phyloP scores from a whole-genome alignment of 306 rosid genomes.

The Rosa multiflora region DNA sequence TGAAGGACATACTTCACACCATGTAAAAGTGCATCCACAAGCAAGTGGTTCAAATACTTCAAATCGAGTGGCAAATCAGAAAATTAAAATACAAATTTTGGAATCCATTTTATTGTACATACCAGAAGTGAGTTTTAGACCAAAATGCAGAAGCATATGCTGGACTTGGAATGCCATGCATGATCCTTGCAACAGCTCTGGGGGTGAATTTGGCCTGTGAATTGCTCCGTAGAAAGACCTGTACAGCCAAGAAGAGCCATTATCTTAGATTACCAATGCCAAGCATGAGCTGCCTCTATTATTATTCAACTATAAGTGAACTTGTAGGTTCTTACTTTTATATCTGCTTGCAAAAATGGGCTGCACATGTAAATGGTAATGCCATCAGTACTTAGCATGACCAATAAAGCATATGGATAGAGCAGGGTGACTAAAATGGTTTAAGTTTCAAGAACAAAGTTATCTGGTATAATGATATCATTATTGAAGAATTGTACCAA shows the following conservation, averaged over 20 bases:
- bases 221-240: constrained; percentile 88
- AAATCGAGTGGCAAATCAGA: not conserved
- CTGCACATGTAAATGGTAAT: constrained; percentile 58
- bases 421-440: not conserved
- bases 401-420: not conserved
- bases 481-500: constrained; percentile 29
- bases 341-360: constrained; percentile 85
- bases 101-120: constrained; percentile 8
- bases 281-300: constrained; percentile 19
- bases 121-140: constrained; percentile 96
- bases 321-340: constrained; percentile 57
- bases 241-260: constrained; percentile 31
- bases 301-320: constrained; percentile 23
- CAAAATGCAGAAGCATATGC: constrained; percentile 78
- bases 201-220: constrained; percentile 84
- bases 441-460: constrained; percentile 7
- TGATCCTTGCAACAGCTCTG: constrained; percentile 88
- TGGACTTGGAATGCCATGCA: constrained; percentile 97
- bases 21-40: not conserved
- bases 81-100: not conserved
- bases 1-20: not conserved
- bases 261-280: constrained; percentile 19
- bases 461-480: constrained; percentile 14
- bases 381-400: constrained; percentile 33
- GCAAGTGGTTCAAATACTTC: not conserved